Base-by-base conservation (phyloP, 1,284 basidiomycete genomes). In the Trichosporon ovoides region DNA sequence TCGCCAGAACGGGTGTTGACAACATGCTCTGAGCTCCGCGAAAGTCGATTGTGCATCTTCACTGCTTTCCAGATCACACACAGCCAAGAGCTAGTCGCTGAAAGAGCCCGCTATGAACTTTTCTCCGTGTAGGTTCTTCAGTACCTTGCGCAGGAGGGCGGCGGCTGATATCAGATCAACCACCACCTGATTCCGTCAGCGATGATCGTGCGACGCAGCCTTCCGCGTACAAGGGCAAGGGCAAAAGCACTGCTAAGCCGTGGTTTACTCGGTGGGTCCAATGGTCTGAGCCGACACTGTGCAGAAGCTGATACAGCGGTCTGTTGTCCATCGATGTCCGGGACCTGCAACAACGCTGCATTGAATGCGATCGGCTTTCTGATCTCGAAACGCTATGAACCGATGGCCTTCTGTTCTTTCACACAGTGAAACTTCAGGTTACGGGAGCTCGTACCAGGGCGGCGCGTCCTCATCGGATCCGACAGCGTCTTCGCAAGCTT, bases 361-460 rank as follows among this genome's bases (percentile, higher is more conserved):
- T 35, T 35, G 9, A 35, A 35, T 37, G 35, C 12, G 13, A 37
- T 7, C 35, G 35, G 13, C 18, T 7, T 12, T 37, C 13, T 3
- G 35, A 37, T 14, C 35, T 14, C 35, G 35, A 9, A 37, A 13
- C 35, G 35, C 2, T 24, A 24, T 22, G 37, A 33, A n/a, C 48
- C 24, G 20, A 50, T 40, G 12, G 14, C n/a, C 33, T 24, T 43
- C 11, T 43, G 38, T 6, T 40, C 7, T 16, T 33, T 35, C 13
- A 7, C 35, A 10, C 58, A 76, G 73, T n/a, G 73, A 75, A 54
- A 60, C 68, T 20, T 71, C 70, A 2, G 69, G 69, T 1, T 76
- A 71, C 53, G 62, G 58, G 31, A 70, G 67, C 55, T 68, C 69
- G 19, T 89, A 89, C 67, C 87, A 88, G 72, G 85, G 85, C 18